Base-by-base conservation (phyloP, 75 land plant species). In the Isoetes taiwanensis region DNA sequence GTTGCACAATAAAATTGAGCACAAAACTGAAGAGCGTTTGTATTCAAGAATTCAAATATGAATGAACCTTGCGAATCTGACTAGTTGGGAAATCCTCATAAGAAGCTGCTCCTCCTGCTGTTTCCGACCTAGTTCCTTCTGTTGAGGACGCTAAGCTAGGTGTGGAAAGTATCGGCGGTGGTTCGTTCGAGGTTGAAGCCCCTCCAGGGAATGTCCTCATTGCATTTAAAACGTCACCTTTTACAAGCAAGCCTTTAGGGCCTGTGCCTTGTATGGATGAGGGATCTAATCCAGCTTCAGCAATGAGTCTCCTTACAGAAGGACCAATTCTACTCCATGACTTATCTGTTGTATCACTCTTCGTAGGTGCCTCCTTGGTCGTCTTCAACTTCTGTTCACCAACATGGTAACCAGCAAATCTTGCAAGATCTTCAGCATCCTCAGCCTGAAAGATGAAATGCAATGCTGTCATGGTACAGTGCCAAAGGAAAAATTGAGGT, bases 151-250 rank as follows among this genome's bases (percentile, higher is more conserved):
- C 30, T 6, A 12, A 34, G 21, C n/a, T 23, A 24, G 39, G 34
- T 32, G 73, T 20, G 24, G 67, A n/a, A n/a, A n/a, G n/a, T n/a
- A n/a, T 52, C 30, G 42, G 16, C 25, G 56, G 1, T 30, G 29
- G 2, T 21, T 61, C 62, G 46, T 72, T 57, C 54, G 28, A 24
- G 28, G 67, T 63, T 3, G 76, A 19, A 48, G 60, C 12, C 32
- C 53, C 46, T 32, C 73, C 42, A 42, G 29, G 17, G 59, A 34
- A 62, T 6, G 59, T 74, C 56, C 80, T 88, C 28, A 94, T 69
- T 26, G 84, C 96, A 72, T 74, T 73, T 55, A 94, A 63, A 4
- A 94, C 99, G 78, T 94, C 96, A 48, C 90, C 90, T 74, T 94
- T 94, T 34, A 89, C 58, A 66, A 94, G 56, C 19, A 90, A 80